Percentiles rank a stretch among this genome's conserved stretches.
These are phyloP conservation scores for Fusarium poae DNA, from an alignment of 2,329 filamentous ascomycete species.

Conservation along the genomic window DNA sequence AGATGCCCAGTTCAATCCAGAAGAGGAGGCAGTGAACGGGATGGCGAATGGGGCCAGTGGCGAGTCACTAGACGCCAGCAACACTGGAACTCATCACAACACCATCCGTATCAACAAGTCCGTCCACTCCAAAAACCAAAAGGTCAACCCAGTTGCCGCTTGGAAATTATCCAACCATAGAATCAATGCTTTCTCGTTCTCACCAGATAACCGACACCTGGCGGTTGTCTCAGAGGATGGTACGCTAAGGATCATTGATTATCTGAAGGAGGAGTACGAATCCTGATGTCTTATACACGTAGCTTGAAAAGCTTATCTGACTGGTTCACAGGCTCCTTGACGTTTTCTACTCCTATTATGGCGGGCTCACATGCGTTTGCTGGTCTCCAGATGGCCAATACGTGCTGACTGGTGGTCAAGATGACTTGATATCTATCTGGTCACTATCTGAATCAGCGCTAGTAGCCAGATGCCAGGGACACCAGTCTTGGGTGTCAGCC, in stretches of 20 bases:
- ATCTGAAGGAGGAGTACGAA: constrained; percentile 85
- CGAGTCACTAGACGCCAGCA: constrained; percentile 54
- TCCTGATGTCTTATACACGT: not conserved
- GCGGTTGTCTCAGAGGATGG: constrained; percentile 95
- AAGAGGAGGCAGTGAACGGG: constrained; percentile 70
- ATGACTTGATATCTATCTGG: constrained; percentile 97
- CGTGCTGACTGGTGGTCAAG: constrained; percentile 93
- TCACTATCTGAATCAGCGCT: constrained; percentile 85
- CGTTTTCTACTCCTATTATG: constrained; percentile 92
- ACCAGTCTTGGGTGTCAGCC: constrained; percentile 94
- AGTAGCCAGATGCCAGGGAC: constrained; percentile 92
- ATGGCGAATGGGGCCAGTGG: constrained; percentile 56
- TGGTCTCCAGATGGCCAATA: constrained; percentile 99
- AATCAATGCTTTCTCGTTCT: constrained; percentile 92
- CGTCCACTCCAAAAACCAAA: constrained; percentile 93
- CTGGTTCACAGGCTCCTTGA: constrained; percentile 76
- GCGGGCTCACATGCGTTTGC: constrained; percentile 90
- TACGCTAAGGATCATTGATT: constrained; percentile 89
- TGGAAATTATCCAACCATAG: constrained; percentile 95
- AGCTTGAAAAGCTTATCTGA: constrained; percentile 4
- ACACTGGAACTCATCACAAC: constrained; percentile 54
- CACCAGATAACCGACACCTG: constrained; percentile 86
- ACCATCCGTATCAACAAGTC: constrained; percentile 86
- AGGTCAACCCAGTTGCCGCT: constrained; percentile 88
- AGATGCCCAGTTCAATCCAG: constrained; percentile 81